Percentiles rank a stretch among this genome's conserved stretches.
Evolutionary conservation across 139 green algal species (phyloP).

Genomic region (Chlamydomonas sp.): DNA sequence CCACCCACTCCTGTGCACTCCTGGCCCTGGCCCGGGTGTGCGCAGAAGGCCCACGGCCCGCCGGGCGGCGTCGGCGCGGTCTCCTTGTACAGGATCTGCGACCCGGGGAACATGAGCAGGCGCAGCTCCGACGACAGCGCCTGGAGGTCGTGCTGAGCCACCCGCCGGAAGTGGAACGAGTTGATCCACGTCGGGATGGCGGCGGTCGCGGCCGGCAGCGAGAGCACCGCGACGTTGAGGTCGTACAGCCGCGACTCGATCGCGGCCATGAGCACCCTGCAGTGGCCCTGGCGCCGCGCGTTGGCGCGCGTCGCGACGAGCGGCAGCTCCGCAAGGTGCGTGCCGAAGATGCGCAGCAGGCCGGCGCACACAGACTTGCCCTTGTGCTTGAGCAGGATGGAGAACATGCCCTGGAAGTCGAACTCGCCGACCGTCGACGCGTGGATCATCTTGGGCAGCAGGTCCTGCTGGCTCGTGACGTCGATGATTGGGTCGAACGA

Average conservation of each 20-base stretch:
- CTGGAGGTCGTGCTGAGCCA: constrained; percentile 32
- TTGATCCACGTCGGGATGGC: constrained; percentile 21
- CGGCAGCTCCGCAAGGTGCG: constrained; percentile 75
- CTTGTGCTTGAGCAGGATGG: constrained; percentile 64
- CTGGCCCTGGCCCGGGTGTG: no score
- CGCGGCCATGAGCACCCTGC: constrained; percentile 49
- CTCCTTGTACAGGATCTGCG: neutral
- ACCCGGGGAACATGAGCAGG: constrained; percentile 73
- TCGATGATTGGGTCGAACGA: constrained; percentile 18
- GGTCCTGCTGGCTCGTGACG: constrained; percentile 54
- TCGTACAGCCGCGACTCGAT: constrained; percentile 17
- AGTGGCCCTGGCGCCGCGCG: constrained; percentile 68
- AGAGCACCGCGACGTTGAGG: constrained; percentile 42
- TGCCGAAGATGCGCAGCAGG: constrained; percentile 71
- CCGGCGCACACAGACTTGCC: constrained; percentile 62
- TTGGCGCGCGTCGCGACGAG: constrained; percentile 74
- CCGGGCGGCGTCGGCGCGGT: neutral
- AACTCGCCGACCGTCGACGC: constrained; percentile 54
- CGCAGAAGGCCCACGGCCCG: neutral
- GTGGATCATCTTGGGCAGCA: constrained; percentile 81
- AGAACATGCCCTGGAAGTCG: constrained; percentile 82
- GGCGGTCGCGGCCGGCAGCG: constrained; percentile 26
- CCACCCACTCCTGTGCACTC: no score
- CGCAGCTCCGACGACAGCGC: constrained; percentile 55
- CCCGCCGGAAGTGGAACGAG: constrained; percentile 20